Conservation (phyloP, 208 protist species). For the Acanthamoeba royreba region DNA sequence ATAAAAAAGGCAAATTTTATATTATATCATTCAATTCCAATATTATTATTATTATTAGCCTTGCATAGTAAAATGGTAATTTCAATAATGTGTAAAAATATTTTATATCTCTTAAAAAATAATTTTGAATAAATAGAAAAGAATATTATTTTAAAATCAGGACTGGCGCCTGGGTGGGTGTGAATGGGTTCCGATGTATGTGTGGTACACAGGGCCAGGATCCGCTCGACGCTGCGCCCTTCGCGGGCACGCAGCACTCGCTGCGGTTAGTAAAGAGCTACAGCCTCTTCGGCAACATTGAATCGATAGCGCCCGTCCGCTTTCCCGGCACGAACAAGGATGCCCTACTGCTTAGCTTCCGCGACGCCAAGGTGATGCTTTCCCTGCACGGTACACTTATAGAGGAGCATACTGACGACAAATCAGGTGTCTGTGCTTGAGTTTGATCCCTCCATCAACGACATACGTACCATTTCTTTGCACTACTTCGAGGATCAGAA, state of each 20-base stretch:
- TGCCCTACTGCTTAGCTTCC: conserved; percentile 21
- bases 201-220: neutral
- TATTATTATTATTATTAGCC: too few species aligned
- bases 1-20: neutral
- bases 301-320: conserved; percentile 12
- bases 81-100: neutral
- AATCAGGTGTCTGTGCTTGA: conserved; percentile 18
- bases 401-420: neutral
- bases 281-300: conserved; percentile 25
- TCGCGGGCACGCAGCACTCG: neutral
- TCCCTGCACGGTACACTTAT: neutral
- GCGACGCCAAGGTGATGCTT: conserved; percentile 37
- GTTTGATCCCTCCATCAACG: neutral
- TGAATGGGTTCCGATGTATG: too few species aligned
- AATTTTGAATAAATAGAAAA: neutral
- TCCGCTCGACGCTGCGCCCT: neutral
- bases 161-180: neutral
- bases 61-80: neutral
- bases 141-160: neutral
- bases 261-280: neutral
- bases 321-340: conserved; percentile 10
- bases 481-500: conserved; percentile 40
- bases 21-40: neutral
- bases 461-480: neutral
- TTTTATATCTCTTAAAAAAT: neutral